Evolutionary conservation across 805 yeast genomes (phyloP), one percentile per base, ranked within the genome.

Genomic region (Yarrowia sp.): DNA sequence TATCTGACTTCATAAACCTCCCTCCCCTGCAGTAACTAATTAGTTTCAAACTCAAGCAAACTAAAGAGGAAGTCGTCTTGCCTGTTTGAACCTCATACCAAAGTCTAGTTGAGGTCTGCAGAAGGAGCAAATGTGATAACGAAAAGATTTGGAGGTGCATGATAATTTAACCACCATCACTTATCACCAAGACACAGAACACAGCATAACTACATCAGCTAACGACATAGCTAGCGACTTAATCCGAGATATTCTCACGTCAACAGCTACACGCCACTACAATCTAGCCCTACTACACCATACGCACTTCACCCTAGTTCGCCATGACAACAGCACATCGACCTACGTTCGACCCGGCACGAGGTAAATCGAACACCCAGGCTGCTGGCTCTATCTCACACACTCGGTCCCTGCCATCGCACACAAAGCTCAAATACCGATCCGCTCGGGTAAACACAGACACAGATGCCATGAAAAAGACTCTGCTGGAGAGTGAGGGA

Each of bases 291-390:
- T n/a, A 43, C 9, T 43, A n/a, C 33, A 19, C 13, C 49, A 7
- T 30, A 24, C 34, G 24, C 34, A 6, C n/a, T 14, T 7, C 34
- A 17, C 52, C 24, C 12, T 1, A 24, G 7, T 14, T 36, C 36
- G 14, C 1, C 20, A 87, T 87, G 91, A 86, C 91, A 0, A 85
- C 90, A 3, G 89, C 90, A 10, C 90, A 86, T 73, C 82, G 89
- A 74, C 90, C 91, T 0, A 87, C 90, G 8, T 81, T 87, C 70
- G 91, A 87, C 70, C 84, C 84, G 58, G 89, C 89, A 19, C 81
- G 85, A 72, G 87, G 87, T 66, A 85, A 84, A 63, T 78, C 79
- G 0, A 78, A 81, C 60, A 79, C 78, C 67, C 72, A 76, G 69
- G 75, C 79, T 9, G 76, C 77, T 5, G 84, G 88, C 0, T 72